These are phyloP conservation scores for Oryza meridionalis DNA, from an alignment of 176 grass and related monocot species.

Conservation along the genomic window DNA sequence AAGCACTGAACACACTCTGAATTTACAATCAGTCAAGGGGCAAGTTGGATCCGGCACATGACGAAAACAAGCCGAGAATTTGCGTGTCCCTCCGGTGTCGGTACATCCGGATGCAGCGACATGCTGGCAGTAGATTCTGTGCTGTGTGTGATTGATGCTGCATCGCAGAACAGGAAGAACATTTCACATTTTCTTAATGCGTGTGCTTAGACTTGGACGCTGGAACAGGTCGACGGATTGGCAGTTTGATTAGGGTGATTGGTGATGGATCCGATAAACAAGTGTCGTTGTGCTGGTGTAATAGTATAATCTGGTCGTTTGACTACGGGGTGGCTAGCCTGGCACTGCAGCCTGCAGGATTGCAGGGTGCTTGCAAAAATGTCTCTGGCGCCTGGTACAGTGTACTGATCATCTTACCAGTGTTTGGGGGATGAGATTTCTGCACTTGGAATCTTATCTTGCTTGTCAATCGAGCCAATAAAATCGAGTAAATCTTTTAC, in stretches of 20 bases:
- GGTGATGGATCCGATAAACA: not conserved
- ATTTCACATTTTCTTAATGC: slow-evolving; percentile 19
- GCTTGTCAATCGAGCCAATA: not conserved
- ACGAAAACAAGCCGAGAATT: not conserved
- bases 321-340: slow-evolving; percentile 29
- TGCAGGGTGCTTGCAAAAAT: not conserved
- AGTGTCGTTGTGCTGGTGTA: not conserved
- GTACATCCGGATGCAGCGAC: slow-evolving; percentile 4
- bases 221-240: not conserved
- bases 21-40: not conserved
- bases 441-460: slow-evolving; percentile 20
- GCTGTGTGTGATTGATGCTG: not conserved
- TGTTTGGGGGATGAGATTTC: not conserved
- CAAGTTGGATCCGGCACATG: slow-evolving; percentile 44
- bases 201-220: not conserved
- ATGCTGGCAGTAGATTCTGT: slow-evolving; percentile 54
- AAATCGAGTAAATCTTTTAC: not conserved
- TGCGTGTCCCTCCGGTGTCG: slow-evolving; percentile 41
- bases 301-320: slow-evolving; percentile 30
- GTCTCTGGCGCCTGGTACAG: slow-evolving; percentile 19
- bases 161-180: slow-evolving; percentile 26
- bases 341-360: slow-evolving; percentile 5
- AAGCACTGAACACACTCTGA: not conserved
- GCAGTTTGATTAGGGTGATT: not conserved
- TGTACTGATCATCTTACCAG: not conserved